These are phyloP conservation scores for Phialophora chinensis DNA, from an alignment of 2,329 filamentous ascomycete species.

Conservation along the genomic window DNA sequence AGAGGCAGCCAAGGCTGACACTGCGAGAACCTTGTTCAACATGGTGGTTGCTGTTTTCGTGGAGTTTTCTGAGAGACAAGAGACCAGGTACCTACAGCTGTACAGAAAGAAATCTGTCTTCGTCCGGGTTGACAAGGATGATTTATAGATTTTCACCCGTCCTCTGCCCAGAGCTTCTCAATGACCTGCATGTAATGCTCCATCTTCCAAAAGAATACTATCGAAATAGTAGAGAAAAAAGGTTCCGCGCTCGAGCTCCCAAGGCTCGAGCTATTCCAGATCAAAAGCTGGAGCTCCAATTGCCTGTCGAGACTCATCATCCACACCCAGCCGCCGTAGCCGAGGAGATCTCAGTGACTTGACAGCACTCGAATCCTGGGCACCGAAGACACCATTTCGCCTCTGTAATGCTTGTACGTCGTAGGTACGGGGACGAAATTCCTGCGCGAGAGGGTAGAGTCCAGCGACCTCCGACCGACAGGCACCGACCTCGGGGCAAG, in stretches of 20 bases:
- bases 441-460: conserved; percentile 5
- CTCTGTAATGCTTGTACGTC: conserved; percentile 2
- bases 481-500: conserved; percentile 8
- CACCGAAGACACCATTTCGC: conserved; percentile 4
- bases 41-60: no score
- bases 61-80: conserved; percentile 3
- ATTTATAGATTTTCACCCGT: conserved; percentile 14
- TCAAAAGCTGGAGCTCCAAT: not conserved
- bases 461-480: conserved; percentile 6
- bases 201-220: conserved; percentile 22
- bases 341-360: not conserved
- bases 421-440: conserved; percentile 16
- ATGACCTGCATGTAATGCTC: conserved; percentile 8
- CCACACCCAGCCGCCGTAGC: no score
- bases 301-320: not conserved
- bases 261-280: not conserved
- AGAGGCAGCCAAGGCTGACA: conserved; percentile 9
- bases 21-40: no score
- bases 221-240: conserved; percentile 4
- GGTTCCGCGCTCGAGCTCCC: conserved; percentile 9
- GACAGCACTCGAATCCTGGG: conserved; percentile 5
- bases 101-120: conserved; percentile 3
- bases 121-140: not conserved
- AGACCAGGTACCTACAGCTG: conserved; percentile 1
- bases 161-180: conserved; percentile 10